Evolutionary conservation across 2,329 filamentous ascomycete species (phyloP).

Genomic region (Endothia cerciana): DNA sequence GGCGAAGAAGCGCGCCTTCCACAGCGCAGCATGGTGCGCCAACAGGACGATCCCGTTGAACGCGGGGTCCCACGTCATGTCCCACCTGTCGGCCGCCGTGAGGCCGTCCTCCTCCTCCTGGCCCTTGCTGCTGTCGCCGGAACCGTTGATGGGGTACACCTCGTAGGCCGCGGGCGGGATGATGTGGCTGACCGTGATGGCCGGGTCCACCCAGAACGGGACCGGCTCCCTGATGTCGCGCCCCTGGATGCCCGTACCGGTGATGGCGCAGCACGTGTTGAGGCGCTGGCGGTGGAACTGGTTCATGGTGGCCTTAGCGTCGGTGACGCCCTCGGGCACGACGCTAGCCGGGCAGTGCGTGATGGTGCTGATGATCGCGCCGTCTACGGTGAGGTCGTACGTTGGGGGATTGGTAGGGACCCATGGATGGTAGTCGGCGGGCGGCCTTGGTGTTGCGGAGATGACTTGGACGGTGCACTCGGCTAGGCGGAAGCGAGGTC

Average conservation of each 20-base stretch:
- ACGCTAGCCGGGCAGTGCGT: conserved; percentile 78
- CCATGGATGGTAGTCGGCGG: background rate
- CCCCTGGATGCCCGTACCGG: background rate
- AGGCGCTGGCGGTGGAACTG: background rate
- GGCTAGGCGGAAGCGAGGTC: background rate
- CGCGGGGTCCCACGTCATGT: conserved; percentile 1
- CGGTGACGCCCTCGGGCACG: conserved; percentile 75
- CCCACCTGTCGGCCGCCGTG: conserved; percentile 1
- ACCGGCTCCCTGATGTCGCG: background rate
- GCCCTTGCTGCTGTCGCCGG: background rate
- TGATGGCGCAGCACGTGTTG: conserved; percentile 3
- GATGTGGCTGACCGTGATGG: conserved; percentile 6
- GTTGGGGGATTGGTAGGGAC: background rate
- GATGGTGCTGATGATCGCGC: conserved; percentile 45
- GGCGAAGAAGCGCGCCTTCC: conserved; percentile 15
- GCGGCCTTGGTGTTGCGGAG: background rate
- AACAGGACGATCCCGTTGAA: conserved; percentile 9
- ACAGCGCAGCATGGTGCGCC: background rate
- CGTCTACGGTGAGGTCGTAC: background rate
- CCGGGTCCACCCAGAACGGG: background rate
- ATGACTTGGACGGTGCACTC: conserved; percentile 1
- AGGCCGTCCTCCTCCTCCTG: background rate
- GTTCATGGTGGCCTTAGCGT: conserved; percentile 5
- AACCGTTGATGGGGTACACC: background rate
- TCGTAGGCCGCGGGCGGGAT: background rate